Conservation (phyloP, 176 grass and related monocot genomes). For the Calamus simplicifolius region DNA sequence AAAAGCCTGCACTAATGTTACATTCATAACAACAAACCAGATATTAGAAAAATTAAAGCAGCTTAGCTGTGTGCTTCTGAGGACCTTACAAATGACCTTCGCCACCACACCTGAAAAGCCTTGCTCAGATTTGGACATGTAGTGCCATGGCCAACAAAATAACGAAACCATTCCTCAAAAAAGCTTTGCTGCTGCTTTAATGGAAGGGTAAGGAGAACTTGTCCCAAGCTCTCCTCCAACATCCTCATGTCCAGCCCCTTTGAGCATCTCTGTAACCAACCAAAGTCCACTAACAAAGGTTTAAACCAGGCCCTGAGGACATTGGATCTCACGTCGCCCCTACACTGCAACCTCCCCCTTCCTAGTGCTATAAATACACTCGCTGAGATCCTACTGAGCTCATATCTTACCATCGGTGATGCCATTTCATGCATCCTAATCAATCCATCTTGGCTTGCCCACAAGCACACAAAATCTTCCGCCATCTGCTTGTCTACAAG, state of each 20-base stretch:
- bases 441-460: constrained; percentile 66
- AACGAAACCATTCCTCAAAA: constrained; percentile 81
- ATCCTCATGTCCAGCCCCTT: constrained; percentile 72
- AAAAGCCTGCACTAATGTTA: too few species aligned
- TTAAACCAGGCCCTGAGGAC: constrained; percentile 57
- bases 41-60: neutral
- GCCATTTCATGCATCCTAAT: constrained; percentile 44
- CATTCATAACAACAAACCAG: too few species aligned
- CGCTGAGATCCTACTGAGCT: constrained; percentile 78
- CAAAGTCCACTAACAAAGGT: constrained; percentile 73
- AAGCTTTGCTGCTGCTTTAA: constrained; percentile 64
- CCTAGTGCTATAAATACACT: constrained; percentile 64
- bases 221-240: constrained; percentile 75
- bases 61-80: neutral
- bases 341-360: constrained; percentile 65
- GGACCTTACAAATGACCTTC: constrained; percentile 66
- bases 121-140: constrained; percentile 67
- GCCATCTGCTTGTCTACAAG: constrained; percentile 67
- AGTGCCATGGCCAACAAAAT: constrained; percentile 43
- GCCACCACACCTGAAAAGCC: constrained; percentile 97
- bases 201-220: constrained; percentile 73
- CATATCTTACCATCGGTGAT: constrained; percentile 76
- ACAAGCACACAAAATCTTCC: constrained; percentile 68
- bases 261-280: constrained; percentile 70
- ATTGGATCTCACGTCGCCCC: constrained; percentile 29